These are phyloP conservation scores for Porcisia deanei DNA, from an alignment of 208 protist genomes.

Conservation along the genomic window DNA sequence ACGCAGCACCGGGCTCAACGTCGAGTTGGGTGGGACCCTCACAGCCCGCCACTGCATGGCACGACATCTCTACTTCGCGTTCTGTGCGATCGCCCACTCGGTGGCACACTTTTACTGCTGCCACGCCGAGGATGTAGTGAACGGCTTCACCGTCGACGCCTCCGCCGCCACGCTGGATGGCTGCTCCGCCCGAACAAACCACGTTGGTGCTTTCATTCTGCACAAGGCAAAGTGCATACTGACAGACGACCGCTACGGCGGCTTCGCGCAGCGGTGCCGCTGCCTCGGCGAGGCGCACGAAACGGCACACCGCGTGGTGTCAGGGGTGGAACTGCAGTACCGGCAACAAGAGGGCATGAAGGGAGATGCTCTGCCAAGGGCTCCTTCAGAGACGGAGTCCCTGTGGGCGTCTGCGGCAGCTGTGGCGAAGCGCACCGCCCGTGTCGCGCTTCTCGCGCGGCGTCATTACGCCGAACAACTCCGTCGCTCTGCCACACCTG, in stretches of 20 bases:
- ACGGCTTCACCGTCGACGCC: constrained; percentile 83
- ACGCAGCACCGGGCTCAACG: constrained; percentile 61
- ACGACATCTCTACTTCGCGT: constrained; percentile 72
- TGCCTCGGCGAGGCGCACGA: constrained; percentile 28
- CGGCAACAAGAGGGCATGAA: neutral
- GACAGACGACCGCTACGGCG: constrained; percentile 38
- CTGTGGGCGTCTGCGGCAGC: constrained; percentile 8
- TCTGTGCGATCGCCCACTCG: constrained; percentile 75
- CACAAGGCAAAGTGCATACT: constrained; percentile 72
- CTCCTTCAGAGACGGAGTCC: neutral
- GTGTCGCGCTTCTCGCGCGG: constrained; percentile 10
- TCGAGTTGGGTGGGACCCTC: constrained; percentile 70
- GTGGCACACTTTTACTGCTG: constrained; percentile 71
- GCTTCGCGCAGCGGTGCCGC: constrained; percentile 41
- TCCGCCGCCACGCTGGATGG: constrained; percentile 68
- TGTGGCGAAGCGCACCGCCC: constrained; percentile 4
- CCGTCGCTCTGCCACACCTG: constrained; percentile 2
- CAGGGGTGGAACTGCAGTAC: neutral
- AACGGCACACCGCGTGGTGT: constrained; percentile 16
- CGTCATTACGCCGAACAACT: constrained; percentile 7
- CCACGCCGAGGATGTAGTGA: constrained; percentile 66
- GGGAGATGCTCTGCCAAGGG: neutral
- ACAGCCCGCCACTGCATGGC: constrained; percentile 54
- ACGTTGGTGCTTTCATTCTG: constrained; percentile 72
- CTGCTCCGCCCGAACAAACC: constrained; percentile 59